These are phyloP conservation scores for Macrocybe gigantea DNA, from an alignment of 768 basidiomycete genomes.

Conservation along the genomic window DNA sequence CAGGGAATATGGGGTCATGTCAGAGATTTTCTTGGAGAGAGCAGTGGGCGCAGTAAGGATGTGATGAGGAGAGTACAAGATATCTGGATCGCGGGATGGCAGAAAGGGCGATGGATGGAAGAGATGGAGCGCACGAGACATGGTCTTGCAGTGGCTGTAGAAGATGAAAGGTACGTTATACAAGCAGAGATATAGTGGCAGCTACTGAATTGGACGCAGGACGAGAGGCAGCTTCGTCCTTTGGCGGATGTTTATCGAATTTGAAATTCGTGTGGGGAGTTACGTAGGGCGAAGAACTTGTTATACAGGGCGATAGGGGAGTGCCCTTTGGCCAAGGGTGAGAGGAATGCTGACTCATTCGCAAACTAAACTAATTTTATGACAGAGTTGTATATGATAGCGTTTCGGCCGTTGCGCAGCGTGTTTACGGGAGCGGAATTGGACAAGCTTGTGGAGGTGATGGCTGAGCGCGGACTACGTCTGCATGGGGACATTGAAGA, in stretches of 20 bases:
- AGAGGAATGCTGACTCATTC: slow-evolving; percentile 4
- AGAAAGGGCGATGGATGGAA: slow-evolving; percentile 60
- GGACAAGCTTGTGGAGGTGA: slow-evolving; percentile 56
- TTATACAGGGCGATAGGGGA: slow-evolving; percentile 71
- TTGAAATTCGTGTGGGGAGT: slow-evolving; percentile 62
- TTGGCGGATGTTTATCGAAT: slow-evolving; percentile 72
- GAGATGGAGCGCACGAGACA: slow-evolving; percentile 69
- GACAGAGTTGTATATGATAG: slow-evolving; percentile 70
- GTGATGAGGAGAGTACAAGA: slow-evolving; percentile 57
- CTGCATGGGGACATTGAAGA: slow-evolving; percentile 34
- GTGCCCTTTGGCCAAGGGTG: slow-evolving; percentile 75
- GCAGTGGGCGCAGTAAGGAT: slow-evolving; percentile 41
- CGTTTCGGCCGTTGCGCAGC: slow-evolving; percentile 63
- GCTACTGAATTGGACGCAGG: slow-evolving; percentile 27
- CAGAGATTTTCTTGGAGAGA: slow-evolving; percentile 48
- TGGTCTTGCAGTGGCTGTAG: slow-evolving; percentile 55
- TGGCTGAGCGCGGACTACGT: slow-evolving; percentile 72
- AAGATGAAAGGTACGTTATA: slow-evolving; percentile 56
- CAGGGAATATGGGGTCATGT: slow-evolving; percentile 77
- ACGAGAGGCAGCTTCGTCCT: slow-evolving; percentile 59
- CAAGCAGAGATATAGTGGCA: background rate
- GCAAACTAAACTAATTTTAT: background rate
- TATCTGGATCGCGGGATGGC: slow-evolving; percentile 80
- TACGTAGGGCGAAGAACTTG: slow-evolving; percentile 61
- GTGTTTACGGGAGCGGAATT: slow-evolving; percentile 61